Evolutionary conservation across 345 rosid genomes (phyloP).

Genomic region (Lagerstroemia speciosa): DNA sequence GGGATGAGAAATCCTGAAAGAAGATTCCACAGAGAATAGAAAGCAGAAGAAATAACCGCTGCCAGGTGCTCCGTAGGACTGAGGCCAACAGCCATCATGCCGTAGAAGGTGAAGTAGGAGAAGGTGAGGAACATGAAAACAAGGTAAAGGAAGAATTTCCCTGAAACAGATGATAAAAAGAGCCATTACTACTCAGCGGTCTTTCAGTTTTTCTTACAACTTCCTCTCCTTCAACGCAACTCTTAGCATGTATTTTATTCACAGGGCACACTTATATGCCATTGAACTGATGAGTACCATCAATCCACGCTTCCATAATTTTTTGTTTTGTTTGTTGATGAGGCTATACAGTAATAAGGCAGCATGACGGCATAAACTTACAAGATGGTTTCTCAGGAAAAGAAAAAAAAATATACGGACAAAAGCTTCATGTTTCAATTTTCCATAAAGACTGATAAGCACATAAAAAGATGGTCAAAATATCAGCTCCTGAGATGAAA

Average conservation of each 20-base stretch:
- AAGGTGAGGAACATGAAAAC: conserved; percentile 87
- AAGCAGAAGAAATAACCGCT: conserved; percentile 77
- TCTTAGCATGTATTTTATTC: neutral
- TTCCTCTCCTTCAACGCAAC: neutral
- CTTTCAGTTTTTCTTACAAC: neutral
- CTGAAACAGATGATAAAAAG: conserved; percentile 27
- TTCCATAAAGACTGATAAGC: neutral
- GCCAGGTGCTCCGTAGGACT: conserved; percentile 72
- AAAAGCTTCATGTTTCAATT: neutral
- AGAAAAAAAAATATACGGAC: neutral
- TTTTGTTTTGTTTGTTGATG: no score
- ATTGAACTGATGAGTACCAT: no score
- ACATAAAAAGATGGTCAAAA: no score
- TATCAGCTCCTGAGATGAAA: no score
- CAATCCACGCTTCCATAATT: no score
- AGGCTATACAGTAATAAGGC: no score
- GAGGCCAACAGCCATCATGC: conserved; percentile 93
- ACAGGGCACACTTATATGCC: no score
- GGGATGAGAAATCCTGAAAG: conserved; percentile 81
- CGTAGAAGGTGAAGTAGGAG: conserved; percentile 82
- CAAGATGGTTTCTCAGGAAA: no score
- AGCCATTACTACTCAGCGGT: neutral
- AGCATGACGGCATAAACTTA: no score
- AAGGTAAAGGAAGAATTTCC: conserved; percentile 58
- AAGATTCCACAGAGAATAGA: conserved; percentile 89